Percentiles rank a stretch among this genome's conserved stretches.
Conservation (phyloP, 2,329 filamentous ascomycete species). For the Ceratocystis papillata region DNA sequence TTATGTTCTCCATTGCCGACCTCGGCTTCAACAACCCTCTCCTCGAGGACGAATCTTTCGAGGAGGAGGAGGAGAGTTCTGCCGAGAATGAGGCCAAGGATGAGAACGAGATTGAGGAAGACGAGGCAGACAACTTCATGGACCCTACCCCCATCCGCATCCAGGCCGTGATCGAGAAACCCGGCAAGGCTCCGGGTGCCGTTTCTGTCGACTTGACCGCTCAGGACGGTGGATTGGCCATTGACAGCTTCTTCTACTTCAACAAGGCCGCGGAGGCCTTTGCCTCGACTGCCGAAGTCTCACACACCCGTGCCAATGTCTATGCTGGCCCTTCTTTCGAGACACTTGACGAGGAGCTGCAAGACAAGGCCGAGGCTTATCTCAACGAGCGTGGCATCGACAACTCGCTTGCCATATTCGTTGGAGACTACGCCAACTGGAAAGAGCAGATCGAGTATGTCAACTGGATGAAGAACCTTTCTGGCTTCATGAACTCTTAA, state of each 20-base stretch:
- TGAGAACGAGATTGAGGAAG: slow-evolving; percentile 44
- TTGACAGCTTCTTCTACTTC: slow-evolving; percentile 88
- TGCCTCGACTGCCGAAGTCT: slow-evolving; percentile 61
- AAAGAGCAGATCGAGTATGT: slow-evolving; percentile 99
- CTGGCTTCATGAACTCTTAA: slow-evolving; percentile 56
- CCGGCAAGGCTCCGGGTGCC: slow-evolving; percentile 57
- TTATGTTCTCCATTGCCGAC: slow-evolving; percentile 77
- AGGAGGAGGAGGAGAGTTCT: slow-evolving; percentile 42
- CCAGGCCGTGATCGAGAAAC: slow-evolving; percentile 81
- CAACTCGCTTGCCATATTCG: slow-evolving; percentile 73
- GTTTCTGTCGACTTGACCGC: slow-evolving; percentile 78
- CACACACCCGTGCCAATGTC: slow-evolving; percentile 62
- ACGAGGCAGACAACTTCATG: slow-evolving; percentile 38
- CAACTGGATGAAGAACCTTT: slow-evolving; percentile 77
- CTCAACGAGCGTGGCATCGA: slow-evolving; percentile 91
- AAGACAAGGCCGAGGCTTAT: slow-evolving; percentile 83
- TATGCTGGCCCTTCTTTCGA: slow-evolving; percentile 89
- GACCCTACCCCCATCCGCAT: slow-evolving; percentile 62
- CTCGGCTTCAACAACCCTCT: slow-evolving; percentile 56
- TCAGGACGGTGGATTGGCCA: slow-evolving; percentile 73
- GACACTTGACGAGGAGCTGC: slow-evolving; percentile 91
- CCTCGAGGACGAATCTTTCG: slow-evolving; percentile 44
- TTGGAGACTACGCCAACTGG: slow-evolving; percentile 90
- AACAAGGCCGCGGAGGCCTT: slow-evolving; percentile 66
- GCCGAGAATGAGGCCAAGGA: slow-evolving; percentile 44